Evolutionary conservation across 2,329 filamentous ascomycete species (phyloP), one percentile per base, ranked within the genome.

Genomic region (Fusarium tanahbumbuense): DNA sequence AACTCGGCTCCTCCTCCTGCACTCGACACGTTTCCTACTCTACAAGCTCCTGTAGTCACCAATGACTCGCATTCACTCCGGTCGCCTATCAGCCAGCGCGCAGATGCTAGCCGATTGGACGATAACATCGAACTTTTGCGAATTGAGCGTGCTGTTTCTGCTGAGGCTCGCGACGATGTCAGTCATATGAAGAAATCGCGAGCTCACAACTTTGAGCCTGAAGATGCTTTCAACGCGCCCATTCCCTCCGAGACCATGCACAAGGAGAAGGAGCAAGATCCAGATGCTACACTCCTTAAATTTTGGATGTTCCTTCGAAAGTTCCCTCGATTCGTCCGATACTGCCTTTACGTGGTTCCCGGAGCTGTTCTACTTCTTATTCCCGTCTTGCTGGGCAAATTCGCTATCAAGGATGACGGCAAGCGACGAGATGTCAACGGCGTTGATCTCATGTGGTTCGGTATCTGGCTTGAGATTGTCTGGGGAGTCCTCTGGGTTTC

Each of bases 391-490:
- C 76, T 85, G 41, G 84, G 83, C 25, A 74, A 76, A 16, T 79
- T 81, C 30, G 81, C 76, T n/a, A 78, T 81, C 27, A 72, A 80
- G n/a, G 22, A 20, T 8, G 61, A 79, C 4, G 70, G 78, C 7
- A 76, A 77, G n/a, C 76, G 80, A 20, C 76, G 80, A 15, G 77
- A 91, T 3, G 88, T 87, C 15, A 86, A 86, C 9, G 86, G 86
- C 22, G 93, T 97, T 0, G 77, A 89, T 67, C 83, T 98, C 46
- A 83, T 93, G 64, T 98, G 95, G 95, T 98, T 98, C 76, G 92
- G 92, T 30, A 93, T 98, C 67, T 98, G 95, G 95, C 86, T 98
- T 20, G 93, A 97, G 79, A 93, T 97, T 44, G 86, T 98, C 27
- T 98, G 95, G 95, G 85, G 95, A 68, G 93, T 93, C 0, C 84